Evolutionary conservation across 2,329 filamentous ascomycete genomes (phyloP).

Genomic region (Fusarium sp.): DNA sequence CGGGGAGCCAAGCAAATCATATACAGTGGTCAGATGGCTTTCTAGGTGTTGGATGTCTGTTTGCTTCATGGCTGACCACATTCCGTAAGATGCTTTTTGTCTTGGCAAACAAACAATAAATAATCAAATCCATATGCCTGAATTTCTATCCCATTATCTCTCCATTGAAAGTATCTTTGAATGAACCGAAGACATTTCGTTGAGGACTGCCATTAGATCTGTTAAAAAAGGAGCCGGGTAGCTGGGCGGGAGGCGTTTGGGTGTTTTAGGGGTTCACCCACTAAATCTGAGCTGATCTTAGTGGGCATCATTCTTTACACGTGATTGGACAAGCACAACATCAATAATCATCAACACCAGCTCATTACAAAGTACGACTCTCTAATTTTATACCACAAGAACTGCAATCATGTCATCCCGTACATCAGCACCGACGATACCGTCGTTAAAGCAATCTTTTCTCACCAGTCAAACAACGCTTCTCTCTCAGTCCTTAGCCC

Average conservation of each 20-base stretch:
- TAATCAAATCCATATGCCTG: background rate
- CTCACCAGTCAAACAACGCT: conserved; percentile 71
- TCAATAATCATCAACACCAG: background rate
- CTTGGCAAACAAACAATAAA: background rate
- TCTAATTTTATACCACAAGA: background rate
- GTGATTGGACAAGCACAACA: conserved; percentile 27
- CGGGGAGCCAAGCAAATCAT: background rate
- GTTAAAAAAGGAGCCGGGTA: too few species aligned
- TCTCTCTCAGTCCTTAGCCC: conserved; percentile 69
- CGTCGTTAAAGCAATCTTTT: conserved; percentile 74
- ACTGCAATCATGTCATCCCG: conserved; percentile 19
- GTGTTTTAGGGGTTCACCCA: background rate
- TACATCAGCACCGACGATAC: conserved; percentile 63
- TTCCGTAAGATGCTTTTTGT: background rate
- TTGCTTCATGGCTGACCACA: background rate
- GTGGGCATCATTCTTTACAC: conserved; percentile 10
- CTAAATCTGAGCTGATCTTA: background rate
- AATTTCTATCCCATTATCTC: too few species aligned
- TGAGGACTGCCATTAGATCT: background rate
- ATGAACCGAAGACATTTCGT: background rate
- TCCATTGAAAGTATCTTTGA: background rate
- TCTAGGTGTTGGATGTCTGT: background rate
- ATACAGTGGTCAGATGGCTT: background rate
- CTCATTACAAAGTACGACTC: background rate
- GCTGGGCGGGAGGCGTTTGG: background rate